phyloP scores from a whole-genome alignment of 306 rosid genomes.

The Biancaea sappan region DNA sequence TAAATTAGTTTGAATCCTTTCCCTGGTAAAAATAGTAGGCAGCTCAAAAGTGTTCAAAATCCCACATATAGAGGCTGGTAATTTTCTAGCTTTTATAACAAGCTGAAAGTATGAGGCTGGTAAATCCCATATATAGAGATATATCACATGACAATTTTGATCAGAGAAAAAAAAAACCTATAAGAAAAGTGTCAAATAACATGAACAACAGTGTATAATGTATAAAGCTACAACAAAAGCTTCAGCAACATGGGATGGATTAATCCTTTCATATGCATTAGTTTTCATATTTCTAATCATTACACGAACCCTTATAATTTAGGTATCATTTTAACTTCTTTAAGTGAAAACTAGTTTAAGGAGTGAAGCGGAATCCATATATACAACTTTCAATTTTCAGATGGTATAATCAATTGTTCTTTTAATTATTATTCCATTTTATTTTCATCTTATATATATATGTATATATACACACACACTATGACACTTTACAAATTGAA shows the following conservation, averaged over 20 bases:
- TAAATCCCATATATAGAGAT: not conserved
- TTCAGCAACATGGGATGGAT: not conserved
- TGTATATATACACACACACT: no score
- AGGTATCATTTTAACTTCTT: not conserved
- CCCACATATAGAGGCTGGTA: slow-evolving; percentile 22
- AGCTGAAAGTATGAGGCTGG: slow-evolving; percentile 6
- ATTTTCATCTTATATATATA: no score
- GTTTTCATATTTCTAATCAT: not conserved
- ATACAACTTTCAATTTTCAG: no score
- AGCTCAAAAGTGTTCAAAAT: slow-evolving; percentile 5
- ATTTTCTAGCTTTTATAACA: slow-evolving; percentile 29
- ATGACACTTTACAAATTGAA: no score
- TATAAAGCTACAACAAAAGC: not conserved
- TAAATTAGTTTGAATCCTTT: not conserved
- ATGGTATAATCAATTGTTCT: no score
- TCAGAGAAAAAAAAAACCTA: no score
- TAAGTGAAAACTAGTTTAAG: not conserved
- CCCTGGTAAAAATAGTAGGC: slow-evolving; percentile 13
- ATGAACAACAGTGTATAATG: not conserved
- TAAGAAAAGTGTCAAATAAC: not conserved
- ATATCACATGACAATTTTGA: not conserved
- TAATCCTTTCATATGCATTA: not conserved
- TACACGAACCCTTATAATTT: not conserved
- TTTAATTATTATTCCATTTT: no score
- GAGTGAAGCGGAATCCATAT: no score